Evolutionary conservation across 257 asterid species (phyloP).

Genomic region (Nicotiana benthamiana): DNA sequence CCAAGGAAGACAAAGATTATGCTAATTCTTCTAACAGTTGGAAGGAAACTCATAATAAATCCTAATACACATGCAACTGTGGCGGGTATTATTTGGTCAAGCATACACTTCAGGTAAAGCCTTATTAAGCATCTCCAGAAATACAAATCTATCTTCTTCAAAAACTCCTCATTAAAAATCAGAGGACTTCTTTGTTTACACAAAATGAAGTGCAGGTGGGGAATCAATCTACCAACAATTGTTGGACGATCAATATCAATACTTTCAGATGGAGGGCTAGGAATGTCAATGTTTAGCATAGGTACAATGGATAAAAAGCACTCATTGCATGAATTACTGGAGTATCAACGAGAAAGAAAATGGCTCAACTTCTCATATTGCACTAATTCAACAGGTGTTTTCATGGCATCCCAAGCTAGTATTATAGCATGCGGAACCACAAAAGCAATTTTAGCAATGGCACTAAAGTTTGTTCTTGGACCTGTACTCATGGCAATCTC

Average conservation of each 20-base stretch:
- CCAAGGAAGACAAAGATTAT: conserved; percentile 26
- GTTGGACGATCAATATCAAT: conserved; percentile 52
- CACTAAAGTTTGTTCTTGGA: conserved; percentile 61
- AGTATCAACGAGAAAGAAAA: not conserved
- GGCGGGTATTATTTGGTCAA: conserved; percentile 68
- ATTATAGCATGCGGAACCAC: conserved; percentile 62
- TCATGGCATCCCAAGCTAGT: conserved; percentile 82
- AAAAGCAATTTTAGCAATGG: conserved; percentile 56
- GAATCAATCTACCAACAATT: conserved; percentile 47
- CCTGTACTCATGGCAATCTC: conserved; percentile 69
- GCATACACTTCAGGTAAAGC: conserved; percentile 70
- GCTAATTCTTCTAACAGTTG: conserved; percentile 42
- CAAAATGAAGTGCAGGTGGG: conserved; percentile 46
- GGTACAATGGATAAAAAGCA: conserved; percentile 34
- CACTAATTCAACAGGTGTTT: conserved; percentile 44
- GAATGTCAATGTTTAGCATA: conserved; percentile 98
- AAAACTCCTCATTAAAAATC: not conserved
- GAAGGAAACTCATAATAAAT: conserved; percentile 55
- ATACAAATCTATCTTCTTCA: not conserved
- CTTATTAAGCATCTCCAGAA: not conserved
- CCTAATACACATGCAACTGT: conserved; percentile 80
- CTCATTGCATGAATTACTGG: conserved; percentile 8
- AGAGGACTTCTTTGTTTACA: conserved; percentile 8
- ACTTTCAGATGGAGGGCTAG: conserved; percentile 85
- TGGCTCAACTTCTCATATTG: not conserved